These are phyloP conservation scores for Echria macrotheca DNA, from an alignment of 495 filamentous ascomycete species.

Conservation along the genomic window DNA sequence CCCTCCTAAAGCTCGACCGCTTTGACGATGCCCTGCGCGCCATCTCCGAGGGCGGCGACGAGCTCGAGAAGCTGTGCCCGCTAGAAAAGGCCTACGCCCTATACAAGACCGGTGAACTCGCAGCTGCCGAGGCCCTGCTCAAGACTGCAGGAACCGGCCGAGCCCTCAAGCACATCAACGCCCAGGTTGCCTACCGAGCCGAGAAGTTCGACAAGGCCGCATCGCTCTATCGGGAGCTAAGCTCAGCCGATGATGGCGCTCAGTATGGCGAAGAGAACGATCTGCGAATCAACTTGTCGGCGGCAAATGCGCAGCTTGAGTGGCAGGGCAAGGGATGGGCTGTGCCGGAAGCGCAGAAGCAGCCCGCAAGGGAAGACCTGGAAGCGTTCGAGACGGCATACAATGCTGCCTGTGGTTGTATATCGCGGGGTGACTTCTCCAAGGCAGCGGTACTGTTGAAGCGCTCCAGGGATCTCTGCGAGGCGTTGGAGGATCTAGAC, in stretches of 20 bases:
- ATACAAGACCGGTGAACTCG: conserved; percentile 77
- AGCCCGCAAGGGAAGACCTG: conserved; percentile 67
- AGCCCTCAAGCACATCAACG: conserved; percentile 75
- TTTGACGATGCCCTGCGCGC: conserved; percentile 81
- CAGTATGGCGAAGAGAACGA: conserved; percentile 73
- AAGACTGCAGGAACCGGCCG: conserved; percentile 32
- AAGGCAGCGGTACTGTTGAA: conserved; percentile 76
- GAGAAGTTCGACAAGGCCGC: conserved; percentile 75
- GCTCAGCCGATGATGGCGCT: conserved; percentile 35
- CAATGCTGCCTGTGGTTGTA: conserved; percentile 82
- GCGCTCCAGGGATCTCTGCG: conserved; percentile 80
- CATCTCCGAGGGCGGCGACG: conserved; percentile 65
- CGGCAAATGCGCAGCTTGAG: conserved; percentile 78
- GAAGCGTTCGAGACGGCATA: conserved; percentile 92
- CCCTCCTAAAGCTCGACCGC: conserved; percentile 87
- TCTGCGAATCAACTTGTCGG: conserved; percentile 75
- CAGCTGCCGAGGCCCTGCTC: conserved; percentile 61
- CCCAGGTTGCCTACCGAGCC: conserved; percentile 79
- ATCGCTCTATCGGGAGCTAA: conserved; percentile 61
- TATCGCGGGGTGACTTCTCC: conserved; percentile 70
- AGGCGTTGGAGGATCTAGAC: conserved; percentile 72
- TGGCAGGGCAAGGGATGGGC: conserved; percentile 58
- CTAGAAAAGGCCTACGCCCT: conserved; percentile 87
- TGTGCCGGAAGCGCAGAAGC: conserved; percentile 35
- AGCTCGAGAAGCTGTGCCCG: conserved; percentile 57